Percentiles rank a stretch among this genome's conserved stretches.
Evolutionary conservation across 441 rosid genomes (phyloP).

Genomic region (Lepidium campestre): DNA sequence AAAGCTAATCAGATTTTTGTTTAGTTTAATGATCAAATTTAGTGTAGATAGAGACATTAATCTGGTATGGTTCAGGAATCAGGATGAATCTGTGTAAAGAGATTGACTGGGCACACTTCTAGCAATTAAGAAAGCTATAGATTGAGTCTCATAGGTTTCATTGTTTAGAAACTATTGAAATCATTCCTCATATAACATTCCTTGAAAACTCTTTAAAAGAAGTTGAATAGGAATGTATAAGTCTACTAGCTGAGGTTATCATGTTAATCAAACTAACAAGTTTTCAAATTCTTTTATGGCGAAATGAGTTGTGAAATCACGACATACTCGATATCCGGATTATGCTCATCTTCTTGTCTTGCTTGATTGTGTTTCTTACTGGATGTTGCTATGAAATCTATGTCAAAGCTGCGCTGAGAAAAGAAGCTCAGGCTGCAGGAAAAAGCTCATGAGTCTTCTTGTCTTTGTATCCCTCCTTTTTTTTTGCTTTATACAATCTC

Average conservation of each 20-base stretch:
- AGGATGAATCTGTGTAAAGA: neutral
- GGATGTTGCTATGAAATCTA: slow-evolving; percentile 81
- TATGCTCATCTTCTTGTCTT: neutral
- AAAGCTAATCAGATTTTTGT: neutral
- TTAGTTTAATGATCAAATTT: neutral
- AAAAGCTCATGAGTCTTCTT: slow-evolving; percentile 19
- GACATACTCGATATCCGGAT: neutral
- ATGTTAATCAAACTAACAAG: neutral
- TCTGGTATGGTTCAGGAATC: neutral
- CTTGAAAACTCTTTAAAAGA: neutral
- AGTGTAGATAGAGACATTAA: neutral
- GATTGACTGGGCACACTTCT: neutral
- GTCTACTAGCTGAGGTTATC: neutral
- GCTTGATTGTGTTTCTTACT: slow-evolving; percentile 17
- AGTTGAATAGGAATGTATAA: neutral
- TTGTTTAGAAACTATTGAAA: neutral
- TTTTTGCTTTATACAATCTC: neutral
- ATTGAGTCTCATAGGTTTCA: neutral
- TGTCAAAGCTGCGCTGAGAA: slow-evolving; percentile 56
- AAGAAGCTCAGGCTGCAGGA: slow-evolving; percentile 46
- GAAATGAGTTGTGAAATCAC: neutral
- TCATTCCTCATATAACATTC: neutral
- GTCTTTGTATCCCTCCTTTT: slow-evolving; percentile 2
- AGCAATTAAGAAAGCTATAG: neutral
- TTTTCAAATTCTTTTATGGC: neutral